Evolutionary conservation across 768 basidiomycete species (phyloP).

Genomic region (Baorangia bicolor): DNA sequence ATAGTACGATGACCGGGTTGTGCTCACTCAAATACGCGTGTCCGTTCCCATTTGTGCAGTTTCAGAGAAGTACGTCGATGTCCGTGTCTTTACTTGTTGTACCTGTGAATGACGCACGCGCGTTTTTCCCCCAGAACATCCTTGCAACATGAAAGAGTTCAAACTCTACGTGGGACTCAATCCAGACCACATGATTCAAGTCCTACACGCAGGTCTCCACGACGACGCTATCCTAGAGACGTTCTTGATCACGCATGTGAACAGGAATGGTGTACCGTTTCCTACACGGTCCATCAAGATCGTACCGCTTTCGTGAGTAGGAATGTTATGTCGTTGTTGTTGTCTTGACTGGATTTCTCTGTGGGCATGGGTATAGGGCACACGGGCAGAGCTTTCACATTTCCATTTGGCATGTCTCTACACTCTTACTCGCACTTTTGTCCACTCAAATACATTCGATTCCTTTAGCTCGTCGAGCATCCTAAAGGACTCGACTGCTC

Average conservation of each 20-base stretch:
- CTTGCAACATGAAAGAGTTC: too few species aligned
- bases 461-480: too few species aligned
- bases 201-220: slow-evolving; percentile 60
- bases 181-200: slow-evolving; percentile 65
- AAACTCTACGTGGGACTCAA: slow-evolving; percentile 61
- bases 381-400: too few species aligned
- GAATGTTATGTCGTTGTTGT: too few species aligned
- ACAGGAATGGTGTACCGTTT: slow-evolving; percentile 53
- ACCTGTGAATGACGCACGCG: slow-evolving; percentile 1
- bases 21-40: too few species aligned
- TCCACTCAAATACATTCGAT: too few species aligned
- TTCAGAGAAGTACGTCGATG: too few species aligned
- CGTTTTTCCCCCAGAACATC: slow-evolving; percentile 51
- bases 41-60: too few species aligned
- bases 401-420: slow-evolving; percentile 74
- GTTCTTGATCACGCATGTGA: too few species aligned
- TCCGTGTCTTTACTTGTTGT: background rate
- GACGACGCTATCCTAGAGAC: slow-evolving; percentile 66
- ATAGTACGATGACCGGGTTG: background rate
- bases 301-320: too few species aligned
- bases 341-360: background rate
- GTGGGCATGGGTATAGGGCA: slow-evolving; percentile 42
- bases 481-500: too few species aligned
- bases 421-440: too few species aligned
- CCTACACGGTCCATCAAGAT: slow-evolving; percentile 70